Evolutionary conservation across 495 filamentous ascomycete species (phyloP).

Genomic region (Glutinoglossum americanum): DNA sequence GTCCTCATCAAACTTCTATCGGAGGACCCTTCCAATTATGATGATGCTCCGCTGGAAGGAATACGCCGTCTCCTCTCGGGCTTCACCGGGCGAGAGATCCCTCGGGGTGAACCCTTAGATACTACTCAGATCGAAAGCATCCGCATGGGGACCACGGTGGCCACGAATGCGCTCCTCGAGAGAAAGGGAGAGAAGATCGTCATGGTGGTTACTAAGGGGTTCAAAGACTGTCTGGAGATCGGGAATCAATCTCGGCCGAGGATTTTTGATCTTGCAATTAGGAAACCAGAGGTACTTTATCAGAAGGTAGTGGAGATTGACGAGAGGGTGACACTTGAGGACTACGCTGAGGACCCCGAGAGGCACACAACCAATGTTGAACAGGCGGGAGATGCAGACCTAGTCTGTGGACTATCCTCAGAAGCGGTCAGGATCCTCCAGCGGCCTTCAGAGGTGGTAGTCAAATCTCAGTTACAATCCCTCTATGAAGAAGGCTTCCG

Average conservation of each 20-base stretch:
- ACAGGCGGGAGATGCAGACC: slow-evolving; percentile 23
- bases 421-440: slow-evolving; percentile 48
- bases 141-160: slow-evolving; percentile 27
- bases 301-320: slow-evolving; percentile 24
- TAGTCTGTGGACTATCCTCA: slow-evolving; percentile 44
- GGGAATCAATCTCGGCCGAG: slow-evolving; percentile 24
- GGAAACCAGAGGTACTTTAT: slow-evolving; percentile 25
- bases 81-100: slow-evolving; percentile 53
- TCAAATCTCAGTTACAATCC: slow-evolving; percentile 31
- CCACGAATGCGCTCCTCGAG: slow-evolving; percentile 48
- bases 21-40: slow-evolving; percentile 76
- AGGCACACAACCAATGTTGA: slow-evolving; percentile 28
- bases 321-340: slow-evolving; percentile 42
- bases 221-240: slow-evolving; percentile 73
- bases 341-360: slow-evolving; percentile 66
- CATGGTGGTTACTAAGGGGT: slow-evolving; percentile 79
- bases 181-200: slow-evolving; percentile 85
- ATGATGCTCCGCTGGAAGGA: slow-evolving; percentile 75
- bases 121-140: slow-evolving; percentile 50
- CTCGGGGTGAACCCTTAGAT: slow-evolving; percentile 62
- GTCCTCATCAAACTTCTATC: slow-evolving; percentile 75
- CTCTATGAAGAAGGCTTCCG: slow-evolving; percentile 39
- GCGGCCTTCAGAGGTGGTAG: slow-evolving; percentile 28
- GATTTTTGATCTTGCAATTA: slow-evolving; percentile 25
- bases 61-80: slow-evolving; percentile 76